A percentile compares a stretch with the other conserved stretches of the same genome.
Evolutionary conservation across 352 stramenopile genomes (phyloP).

Genomic region (Pythium oligandrum): DNA sequence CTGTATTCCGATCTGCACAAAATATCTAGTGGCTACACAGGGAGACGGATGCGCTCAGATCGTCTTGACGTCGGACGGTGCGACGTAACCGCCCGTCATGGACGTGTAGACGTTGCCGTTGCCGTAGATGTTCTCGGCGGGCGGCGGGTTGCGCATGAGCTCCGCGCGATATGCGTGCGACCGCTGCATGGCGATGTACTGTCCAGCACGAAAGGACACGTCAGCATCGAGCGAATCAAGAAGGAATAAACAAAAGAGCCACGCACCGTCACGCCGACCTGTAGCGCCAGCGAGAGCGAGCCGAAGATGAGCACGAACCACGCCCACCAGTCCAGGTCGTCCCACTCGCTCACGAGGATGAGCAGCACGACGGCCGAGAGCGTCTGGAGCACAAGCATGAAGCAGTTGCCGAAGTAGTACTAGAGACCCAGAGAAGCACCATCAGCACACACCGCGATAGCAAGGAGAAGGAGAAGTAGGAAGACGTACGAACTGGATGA

Average conservation of each 20-base stretch:
- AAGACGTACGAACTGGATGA: constrained; percentile 78
- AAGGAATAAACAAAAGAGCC: neutral
- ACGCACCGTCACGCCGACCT: constrained; percentile 66
- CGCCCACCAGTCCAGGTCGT: constrained; percentile 66
- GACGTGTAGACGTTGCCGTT: constrained; percentile 57
- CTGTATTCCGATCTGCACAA: constrained; percentile 8
- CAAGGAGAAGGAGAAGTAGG: neutral
- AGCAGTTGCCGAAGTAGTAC: constrained; percentile 88
- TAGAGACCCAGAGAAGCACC: constrained; percentile 9
- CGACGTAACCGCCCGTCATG: constrained; percentile 50
- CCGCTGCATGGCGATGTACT: constrained; percentile 73
- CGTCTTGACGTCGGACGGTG: constrained; percentile 61
- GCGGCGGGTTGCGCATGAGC: constrained; percentile 78
- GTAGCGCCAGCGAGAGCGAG: constrained; percentile 56
- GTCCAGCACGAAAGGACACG: neutral
- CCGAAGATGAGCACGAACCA: constrained; percentile 70
- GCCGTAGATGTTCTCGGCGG: constrained; percentile 72
- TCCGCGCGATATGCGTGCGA: constrained; percentile 76
- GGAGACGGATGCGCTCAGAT: constrained; percentile 32
- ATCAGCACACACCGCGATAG: neutral
- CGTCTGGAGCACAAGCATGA: constrained; percentile 73
- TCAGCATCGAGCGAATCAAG: neutral
- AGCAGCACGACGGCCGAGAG: constrained; percentile 72
- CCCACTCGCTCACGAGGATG: constrained; percentile 73
- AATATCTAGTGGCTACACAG: neutral